phyloP scores from a whole-genome alignment of 345 rosid species.

The Populus simonii region DNA sequence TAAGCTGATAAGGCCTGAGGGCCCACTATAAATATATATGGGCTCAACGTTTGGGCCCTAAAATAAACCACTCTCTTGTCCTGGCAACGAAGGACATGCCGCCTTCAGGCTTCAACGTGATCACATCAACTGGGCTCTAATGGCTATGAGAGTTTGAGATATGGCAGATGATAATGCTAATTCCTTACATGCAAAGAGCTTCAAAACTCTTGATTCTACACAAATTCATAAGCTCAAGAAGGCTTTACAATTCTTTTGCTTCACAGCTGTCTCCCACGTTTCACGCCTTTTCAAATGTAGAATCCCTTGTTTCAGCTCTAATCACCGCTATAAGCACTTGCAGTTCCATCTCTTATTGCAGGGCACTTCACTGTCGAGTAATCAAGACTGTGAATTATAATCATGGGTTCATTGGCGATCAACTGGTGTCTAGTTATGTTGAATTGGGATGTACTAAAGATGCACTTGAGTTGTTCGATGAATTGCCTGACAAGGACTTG shows the following conservation, averaged over 20 bases:
- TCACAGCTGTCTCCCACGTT: conserved; percentile 16
- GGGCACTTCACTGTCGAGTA: conserved; percentile 42
- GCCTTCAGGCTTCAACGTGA: not conserved
- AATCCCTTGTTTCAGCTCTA: conserved; percentile 45
- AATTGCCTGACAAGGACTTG: conserved; percentile 58
- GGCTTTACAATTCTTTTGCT: not conserved
- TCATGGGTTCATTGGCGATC: conserved; percentile 69
- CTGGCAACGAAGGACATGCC: not conserved
- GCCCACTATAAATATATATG: not conserved
- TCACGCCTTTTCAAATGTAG: conserved; percentile 18
- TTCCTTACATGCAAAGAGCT: conserved; percentile 12
- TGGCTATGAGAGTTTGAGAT: not conserved
- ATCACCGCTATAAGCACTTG: conserved; percentile 41
- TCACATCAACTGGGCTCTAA: not conserved
- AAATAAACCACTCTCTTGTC: not conserved
- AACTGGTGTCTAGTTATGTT: conserved; percentile 39
- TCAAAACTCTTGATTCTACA: not conserved
- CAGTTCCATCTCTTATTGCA: conserved; percentile 24
- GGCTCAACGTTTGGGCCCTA: not conserved
- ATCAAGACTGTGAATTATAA: conserved; percentile 50
- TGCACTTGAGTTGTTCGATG: conserved; percentile 54
- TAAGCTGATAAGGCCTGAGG: not conserved
- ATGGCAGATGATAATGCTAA: conserved; percentile 25
- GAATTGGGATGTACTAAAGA: conserved; percentile 36
- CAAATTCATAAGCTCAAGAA: not conserved